phyloP scores from a whole-genome alignment of 2,329 filamentous ascomycete genomes.

The Phyllosticta citribraziliensis region DNA sequence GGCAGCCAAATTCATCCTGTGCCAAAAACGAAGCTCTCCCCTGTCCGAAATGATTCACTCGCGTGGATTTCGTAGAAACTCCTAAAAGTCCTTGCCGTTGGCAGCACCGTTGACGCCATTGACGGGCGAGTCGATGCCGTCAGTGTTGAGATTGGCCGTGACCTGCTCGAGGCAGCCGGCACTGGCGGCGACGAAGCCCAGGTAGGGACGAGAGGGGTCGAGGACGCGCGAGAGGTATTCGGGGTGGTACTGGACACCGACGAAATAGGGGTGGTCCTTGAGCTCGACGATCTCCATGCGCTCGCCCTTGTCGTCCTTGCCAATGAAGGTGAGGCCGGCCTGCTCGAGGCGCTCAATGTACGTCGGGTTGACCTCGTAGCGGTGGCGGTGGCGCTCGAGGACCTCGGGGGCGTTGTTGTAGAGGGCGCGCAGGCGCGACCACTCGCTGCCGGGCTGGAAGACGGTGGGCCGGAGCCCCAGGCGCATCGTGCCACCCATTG shows the following conservation, averaged over 20 bases:
- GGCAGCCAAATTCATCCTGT: not conserved
- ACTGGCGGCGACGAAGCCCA: slow-evolving; percentile 76
- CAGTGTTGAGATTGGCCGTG: not conserved
- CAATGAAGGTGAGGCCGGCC: slow-evolving; percentile 64
- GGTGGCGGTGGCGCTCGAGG: slow-evolving; percentile 71
- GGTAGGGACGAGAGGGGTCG: slow-evolving; percentile 62
- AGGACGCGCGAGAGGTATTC: slow-evolving; percentile 74
- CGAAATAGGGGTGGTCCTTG: slow-evolving; percentile 74
- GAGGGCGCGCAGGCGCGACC: slow-evolving; percentile 65
- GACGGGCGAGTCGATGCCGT: not conserved
- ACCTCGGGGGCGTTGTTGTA: slow-evolving; percentile 49
- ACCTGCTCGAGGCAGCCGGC: slow-evolving; percentile 37
- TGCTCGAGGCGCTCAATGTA: slow-evolving; percentile 59
- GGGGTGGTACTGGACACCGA: slow-evolving; percentile 81
- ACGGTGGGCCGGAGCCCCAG: slow-evolving; percentile 64
- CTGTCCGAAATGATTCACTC: not conserved
- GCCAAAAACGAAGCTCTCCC: not conserved
- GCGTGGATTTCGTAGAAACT: not conserved
- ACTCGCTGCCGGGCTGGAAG: slow-evolving; percentile 68
- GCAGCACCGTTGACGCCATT: slow-evolving; percentile 2
- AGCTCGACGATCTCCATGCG: slow-evolving; percentile 80
- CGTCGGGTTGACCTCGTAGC: slow-evolving; percentile 82
- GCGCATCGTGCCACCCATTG: slow-evolving; percentile 79
- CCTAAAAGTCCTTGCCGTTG: slow-evolving; percentile 5
- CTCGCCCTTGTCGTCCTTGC: slow-evolving; percentile 67